phyloP scores from a whole-genome alignment of 148 eudicot genomes.

The Chenopodium quinoa region DNA sequence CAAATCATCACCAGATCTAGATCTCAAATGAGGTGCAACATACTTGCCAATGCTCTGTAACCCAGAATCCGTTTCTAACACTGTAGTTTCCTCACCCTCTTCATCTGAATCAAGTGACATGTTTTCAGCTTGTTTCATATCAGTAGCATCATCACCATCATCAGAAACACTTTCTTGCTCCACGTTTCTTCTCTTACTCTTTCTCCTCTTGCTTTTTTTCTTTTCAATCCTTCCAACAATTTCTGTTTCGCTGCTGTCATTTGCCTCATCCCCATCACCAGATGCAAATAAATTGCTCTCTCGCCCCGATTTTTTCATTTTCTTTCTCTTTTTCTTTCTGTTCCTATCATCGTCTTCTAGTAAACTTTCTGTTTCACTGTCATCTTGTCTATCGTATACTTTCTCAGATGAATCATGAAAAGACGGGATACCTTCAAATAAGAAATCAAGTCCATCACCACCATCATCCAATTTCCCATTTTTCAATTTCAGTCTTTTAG shows the following conservation, averaged over 20 bases:
- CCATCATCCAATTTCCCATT: slow-evolving; percentile 55
- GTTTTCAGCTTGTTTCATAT: slow-evolving; percentile 15
- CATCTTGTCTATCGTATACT: slow-evolving; percentile 25
- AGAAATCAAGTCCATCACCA: slow-evolving; percentile 50
- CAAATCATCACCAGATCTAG: slow-evolving; percentile 45
- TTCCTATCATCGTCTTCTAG: slow-evolving; percentile 23
- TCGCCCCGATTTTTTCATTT: slow-evolving; percentile 21
- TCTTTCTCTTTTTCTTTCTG: slow-evolving; percentile 36
- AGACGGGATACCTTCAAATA: slow-evolving; percentile 64
- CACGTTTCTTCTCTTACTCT: slow-evolving; percentile 29
- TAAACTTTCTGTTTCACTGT: slow-evolving; percentile 15
- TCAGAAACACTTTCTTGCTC: slow-evolving; percentile 25
- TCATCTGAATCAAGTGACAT: slow-evolving; percentile 25
- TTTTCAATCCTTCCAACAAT: slow-evolving; percentile 19
- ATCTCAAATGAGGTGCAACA: slow-evolving; percentile 80
- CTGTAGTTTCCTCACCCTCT: slow-evolving; percentile 23
- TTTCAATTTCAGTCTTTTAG: slow-evolving; percentile 72
- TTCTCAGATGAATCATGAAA: slow-evolving; percentile 35
- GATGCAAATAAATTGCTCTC: slow-evolving; percentile 29
- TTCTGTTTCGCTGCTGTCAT: slow-evolving; percentile 26
- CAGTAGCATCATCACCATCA: slow-evolving; percentile 1
- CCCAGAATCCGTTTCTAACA: slow-evolving; percentile 24
- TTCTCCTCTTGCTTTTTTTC: slow-evolving; percentile 14
- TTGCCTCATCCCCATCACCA: slow-evolving; percentile 25
- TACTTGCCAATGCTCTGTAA: slow-evolving; percentile 40